Conservation (phyloP, 148 eudicot genomes). For the Fagopyrum homotropicum region DNA sequence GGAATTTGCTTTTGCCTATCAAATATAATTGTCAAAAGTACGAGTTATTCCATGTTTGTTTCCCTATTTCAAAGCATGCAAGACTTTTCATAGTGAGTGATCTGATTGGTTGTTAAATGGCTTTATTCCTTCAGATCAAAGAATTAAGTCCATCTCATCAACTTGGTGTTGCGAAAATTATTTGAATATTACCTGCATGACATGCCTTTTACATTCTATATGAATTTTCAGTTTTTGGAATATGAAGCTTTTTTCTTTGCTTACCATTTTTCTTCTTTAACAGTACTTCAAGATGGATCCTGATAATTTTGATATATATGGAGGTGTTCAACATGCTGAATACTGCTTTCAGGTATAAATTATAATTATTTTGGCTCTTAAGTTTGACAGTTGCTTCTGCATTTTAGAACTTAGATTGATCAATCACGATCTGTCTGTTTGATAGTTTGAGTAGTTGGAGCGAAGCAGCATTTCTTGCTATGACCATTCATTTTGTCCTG, state of each 20-base stretch:
- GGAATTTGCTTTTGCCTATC: not conserved
- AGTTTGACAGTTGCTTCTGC: constrained; percentile 1
- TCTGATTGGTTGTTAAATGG: not conserved
- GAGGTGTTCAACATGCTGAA: constrained; percentile 64
- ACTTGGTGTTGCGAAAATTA: not conserved
- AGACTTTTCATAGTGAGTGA: not conserved
- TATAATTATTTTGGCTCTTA: not conserved
- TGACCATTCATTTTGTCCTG: not conserved
- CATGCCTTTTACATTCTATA: not conserved
- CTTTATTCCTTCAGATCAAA: not conserved
- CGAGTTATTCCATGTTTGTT: not conserved
- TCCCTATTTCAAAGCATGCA: not conserved
- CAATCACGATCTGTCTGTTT: not conserved
- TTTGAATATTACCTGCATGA: not conserved
- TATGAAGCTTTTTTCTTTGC: not conserved
- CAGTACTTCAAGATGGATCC: constrained; percentile 77
- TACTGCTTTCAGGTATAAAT: constrained; percentile 62
- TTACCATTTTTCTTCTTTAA: constrained; percentile 12
- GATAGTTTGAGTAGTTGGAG: not conserved
- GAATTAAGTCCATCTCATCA: not conserved
- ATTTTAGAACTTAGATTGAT: not conserved
- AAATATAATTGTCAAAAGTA: not conserved
- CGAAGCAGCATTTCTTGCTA: not conserved
- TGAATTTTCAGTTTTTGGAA: not conserved
- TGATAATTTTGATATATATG: constrained; percentile 51